phyloP scores from a whole-genome alignment of 169 alveolate genomes.

The Plasmodium vivax region DNA sequence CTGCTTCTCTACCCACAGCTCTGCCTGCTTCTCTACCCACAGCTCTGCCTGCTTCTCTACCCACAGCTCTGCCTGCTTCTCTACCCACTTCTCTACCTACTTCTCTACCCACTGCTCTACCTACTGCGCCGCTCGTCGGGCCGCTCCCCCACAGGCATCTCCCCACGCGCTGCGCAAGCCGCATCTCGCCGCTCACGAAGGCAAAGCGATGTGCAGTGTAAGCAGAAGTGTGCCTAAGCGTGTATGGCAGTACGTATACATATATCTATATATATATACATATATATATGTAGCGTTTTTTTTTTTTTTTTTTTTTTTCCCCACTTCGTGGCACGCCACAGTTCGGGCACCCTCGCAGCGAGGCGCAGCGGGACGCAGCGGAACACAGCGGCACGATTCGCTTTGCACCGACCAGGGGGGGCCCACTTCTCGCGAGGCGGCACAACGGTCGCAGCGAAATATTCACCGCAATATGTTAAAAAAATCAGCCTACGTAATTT shows the following conservation, averaged over 20 bases:
- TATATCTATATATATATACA: too few relatives aligned
- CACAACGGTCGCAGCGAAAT: not conserved
- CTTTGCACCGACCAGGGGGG: not conserved
- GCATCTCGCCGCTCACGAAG: not conserved
- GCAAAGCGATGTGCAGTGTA: not conserved
- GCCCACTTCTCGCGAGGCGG: not conserved
- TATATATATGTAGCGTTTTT: too few relatives aligned
- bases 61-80: too few relatives aligned
- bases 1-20: too few relatives aligned
- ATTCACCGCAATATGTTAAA: not conserved
- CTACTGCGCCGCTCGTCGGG: not conserved
- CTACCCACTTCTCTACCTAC: too few relatives aligned
- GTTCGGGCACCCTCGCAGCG: not conserved
- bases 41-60: too few relatives aligned
- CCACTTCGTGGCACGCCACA: not conserved
- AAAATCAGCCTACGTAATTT: not conserved
- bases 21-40: too few relatives aligned
- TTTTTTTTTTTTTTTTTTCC: not conserved
- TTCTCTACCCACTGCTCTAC: not conserved
- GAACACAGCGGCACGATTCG: not conserved
- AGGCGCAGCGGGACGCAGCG: not conserved
- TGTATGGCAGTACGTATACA: not conserved
- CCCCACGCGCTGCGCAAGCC: not conserved
- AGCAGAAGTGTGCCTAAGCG: not conserved
- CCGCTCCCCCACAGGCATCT: not conserved